phyloP scores from a whole-genome alignment of 2,329 filamentous ascomycete genomes.

The Ophiostoma fasciatum region DNA sequence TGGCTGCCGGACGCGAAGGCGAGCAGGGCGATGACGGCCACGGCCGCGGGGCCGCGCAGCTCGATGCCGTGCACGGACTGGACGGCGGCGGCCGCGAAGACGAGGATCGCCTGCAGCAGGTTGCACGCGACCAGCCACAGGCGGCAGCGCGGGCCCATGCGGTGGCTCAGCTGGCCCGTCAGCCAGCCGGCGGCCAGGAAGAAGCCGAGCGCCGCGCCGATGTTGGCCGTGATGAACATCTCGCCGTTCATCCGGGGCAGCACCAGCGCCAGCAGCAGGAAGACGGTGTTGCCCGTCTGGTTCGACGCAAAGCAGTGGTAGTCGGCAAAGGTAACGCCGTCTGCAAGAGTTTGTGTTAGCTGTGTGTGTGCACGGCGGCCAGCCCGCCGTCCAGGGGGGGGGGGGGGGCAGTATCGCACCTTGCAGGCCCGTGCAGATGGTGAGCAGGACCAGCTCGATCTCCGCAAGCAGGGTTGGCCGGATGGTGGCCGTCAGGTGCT shows the following conservation, averaged over 20 bases:
- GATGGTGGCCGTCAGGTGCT: slow-evolving; percentile 19
- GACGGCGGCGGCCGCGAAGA: slow-evolving; percentile 36
- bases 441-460: slow-evolving; percentile 29
- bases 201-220: slow-evolving; percentile 37
- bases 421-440: slow-evolving; percentile 37
- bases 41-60: slow-evolving; percentile 21
- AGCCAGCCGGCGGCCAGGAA: slow-evolving; percentile 40
- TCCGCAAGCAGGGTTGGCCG: slow-evolving; percentile 27
- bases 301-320: slow-evolving; percentile 50
- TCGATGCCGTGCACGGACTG: slow-evolving; percentile 27
- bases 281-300: slow-evolving; percentile 50
- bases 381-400: too few relatives aligned
- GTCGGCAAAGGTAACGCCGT: slow-evolving; percentile 42
- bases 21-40: slow-evolving; percentile 33
- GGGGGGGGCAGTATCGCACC: too few relatives aligned
- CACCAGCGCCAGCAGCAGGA: slow-evolving; percentile 37
- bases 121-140: slow-evolving; percentile 41
- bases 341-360: not conserved
- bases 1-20: slow-evolving; percentile 43
- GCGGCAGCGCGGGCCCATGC: slow-evolving; percentile 33
- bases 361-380: not conserved
- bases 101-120: slow-evolving; percentile 36
- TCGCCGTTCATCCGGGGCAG: slow-evolving; percentile 30
- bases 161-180: slow-evolving; percentile 41
- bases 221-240: slow-evolving; percentile 37